A percentile compares a stretch with the other conserved stretches of the same genome.
Conservation (phyloP, 345 rosid species). For the Salix udensis region DNA sequence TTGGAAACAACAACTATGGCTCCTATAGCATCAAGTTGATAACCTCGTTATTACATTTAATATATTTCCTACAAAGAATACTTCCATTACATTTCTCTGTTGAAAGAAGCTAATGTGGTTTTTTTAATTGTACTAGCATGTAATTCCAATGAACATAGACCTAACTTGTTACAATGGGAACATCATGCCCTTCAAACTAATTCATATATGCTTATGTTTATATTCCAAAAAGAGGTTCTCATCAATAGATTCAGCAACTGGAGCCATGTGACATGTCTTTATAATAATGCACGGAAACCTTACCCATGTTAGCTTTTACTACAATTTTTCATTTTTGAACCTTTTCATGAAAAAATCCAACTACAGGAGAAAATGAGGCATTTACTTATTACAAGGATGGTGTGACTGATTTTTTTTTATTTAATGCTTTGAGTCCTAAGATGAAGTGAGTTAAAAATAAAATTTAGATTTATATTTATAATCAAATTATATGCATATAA, state of each 20-base stretch:
- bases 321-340: background rate
- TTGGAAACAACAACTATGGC: background rate
- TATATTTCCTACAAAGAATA: background rate
- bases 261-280: too few relatives aligned
- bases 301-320: background rate
- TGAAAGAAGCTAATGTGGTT: background rate
- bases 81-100: background rate
- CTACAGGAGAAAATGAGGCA: too few relatives aligned
- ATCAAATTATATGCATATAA: too few relatives aligned
- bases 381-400: too few relatives aligned
- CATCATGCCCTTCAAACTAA: background rate
- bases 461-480: too few relatives aligned
- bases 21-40: background rate
- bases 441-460: too few relatives aligned
- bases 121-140: background rate
- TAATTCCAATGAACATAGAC: background rate
- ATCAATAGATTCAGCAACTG: background rate
- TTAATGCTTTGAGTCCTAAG: too few relatives aligned
- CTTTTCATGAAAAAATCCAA: too few relatives aligned
- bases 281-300: too few relatives aligned
- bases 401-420: too few relatives aligned
- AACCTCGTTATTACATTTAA: background rate
- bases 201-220: background rate
- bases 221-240: background rate
- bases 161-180: background rate